A percentile compares a stretch with the other conserved stretches of the same genome.
phyloP scores from a whole-genome alignment of 305 asterid species.

The Fraxinus sp. region DNA sequence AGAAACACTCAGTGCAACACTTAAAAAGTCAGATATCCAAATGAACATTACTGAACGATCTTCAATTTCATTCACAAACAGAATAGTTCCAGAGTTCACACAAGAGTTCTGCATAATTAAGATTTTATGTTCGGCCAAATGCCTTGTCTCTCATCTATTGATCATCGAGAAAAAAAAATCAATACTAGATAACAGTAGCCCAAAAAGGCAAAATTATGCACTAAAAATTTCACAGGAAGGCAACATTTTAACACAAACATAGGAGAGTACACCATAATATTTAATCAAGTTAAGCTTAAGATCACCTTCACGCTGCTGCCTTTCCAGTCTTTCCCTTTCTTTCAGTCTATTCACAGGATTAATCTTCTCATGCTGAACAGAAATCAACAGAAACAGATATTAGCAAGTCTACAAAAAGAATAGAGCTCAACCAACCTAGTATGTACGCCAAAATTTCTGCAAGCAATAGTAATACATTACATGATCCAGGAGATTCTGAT shows the following conservation, averaged over 20 bases:
- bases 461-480: constrained; percentile 27
- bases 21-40: background rate
- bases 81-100: background rate
- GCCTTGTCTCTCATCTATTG: background rate
- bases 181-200: background rate
- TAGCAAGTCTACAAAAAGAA: background rate
- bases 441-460: background rate
- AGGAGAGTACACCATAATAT: background rate
- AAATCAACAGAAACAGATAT: constrained; percentile 13
- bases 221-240: too few species aligned
- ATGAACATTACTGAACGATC: background rate
- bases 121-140: background rate
- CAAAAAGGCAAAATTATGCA: background rate
- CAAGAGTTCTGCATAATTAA: background rate
- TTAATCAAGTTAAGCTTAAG: background rate
- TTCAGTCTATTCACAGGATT: constrained; percentile 43
- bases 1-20: background rate
- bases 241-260: background rate
- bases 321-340: constrained; percentile 57
- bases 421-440: background rate
- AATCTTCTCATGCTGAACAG: constrained; percentile 44
- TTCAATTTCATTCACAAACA: background rate
- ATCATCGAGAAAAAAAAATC: too few species aligned
- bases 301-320: constrained; percentile 58
- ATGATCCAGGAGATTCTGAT: constrained; percentile 33